A percentile compares a stretch with the other conserved stretches of the same genome.
These are phyloP conservation scores for Peronospora destructor DNA, from an alignment of 352 stramenopile genomes.

Conservation along the genomic window DNA sequence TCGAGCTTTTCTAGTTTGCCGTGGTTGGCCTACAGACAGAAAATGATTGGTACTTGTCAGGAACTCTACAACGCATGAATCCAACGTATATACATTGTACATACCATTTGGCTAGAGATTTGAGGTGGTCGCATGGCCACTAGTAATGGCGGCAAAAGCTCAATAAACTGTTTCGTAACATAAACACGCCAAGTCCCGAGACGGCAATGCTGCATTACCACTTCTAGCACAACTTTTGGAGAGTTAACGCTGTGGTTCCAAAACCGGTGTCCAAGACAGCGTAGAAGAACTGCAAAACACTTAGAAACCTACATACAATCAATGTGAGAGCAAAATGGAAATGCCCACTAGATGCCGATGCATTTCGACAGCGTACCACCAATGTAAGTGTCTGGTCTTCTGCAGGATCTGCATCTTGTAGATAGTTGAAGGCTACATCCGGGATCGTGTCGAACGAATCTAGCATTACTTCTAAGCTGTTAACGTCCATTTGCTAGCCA, in stretches of 20 bases:
- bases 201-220: constrained; percentile 66
- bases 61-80: background rate
- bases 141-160: constrained; percentile 60
- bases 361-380: constrained; percentile 39
- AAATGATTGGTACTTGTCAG: constrained; percentile 3
- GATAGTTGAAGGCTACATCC: constrained; percentile 78
- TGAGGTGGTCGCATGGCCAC: constrained; percentile 61
- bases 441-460: constrained; percentile 86
- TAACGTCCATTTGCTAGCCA: constrained; percentile 68
- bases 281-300: constrained; percentile 69
- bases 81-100: constrained; percentile 4
- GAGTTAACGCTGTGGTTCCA: constrained; percentile 80
- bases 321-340: constrained; percentile 1
- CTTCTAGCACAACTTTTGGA: constrained; percentile 51
- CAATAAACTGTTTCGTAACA: constrained; percentile 77
- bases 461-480: constrained; percentile 68
- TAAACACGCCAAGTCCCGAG: constrained; percentile 58
- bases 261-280: constrained; percentile 71
- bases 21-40: constrained; percentile 35
- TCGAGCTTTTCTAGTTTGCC: constrained; percentile 41
- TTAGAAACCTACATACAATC: constrained; percentile 55
- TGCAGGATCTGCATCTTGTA: constrained; percentile 63
- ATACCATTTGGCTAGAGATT: constrained; percentile 32
- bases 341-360: background rate
- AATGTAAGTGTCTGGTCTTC: constrained; percentile 69